Base-by-base conservation (phyloP, 805 yeast species). In the Cyberlindnera misumaiensis region DNA sequence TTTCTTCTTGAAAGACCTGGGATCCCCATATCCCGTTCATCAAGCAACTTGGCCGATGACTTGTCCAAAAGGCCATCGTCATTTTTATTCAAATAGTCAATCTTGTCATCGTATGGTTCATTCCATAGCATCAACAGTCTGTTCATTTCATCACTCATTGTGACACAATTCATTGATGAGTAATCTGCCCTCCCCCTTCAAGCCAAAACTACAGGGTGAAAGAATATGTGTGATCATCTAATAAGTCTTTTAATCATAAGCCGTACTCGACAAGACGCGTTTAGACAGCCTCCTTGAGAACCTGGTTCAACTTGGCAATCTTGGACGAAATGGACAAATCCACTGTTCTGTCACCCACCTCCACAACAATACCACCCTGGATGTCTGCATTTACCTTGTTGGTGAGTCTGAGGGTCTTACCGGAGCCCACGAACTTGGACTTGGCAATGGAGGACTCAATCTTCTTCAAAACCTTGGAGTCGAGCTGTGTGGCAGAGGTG, bases 281-380 rank as follows among this genome's bases (percentile, higher is more conserved):
- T 70, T 82, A 90, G 67, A 89, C 75, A 48, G 95, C 72, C 73
- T 90, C 96, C 55, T 75, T 70, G 63, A 93, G 78, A 53, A 83
- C 78, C 66, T 83, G 78, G 83, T 93, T 93, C 67, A 89, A 80
- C 70, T 77, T 87, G 63, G 84, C 72, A 61, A 93, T 78, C 75
- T 83, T 88, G 60, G 84, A 65, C 44, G 89, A 73, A 52, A 93
- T 77, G 43, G 95, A 82, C 64, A 90, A 75, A 69, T 93, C 98
- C 56, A 88, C 96, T 47, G 97, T 89, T 67, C 83, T 86, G 72
- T 90, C 98, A 59, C 90, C 96, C 56, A 93, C 86, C 68, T 89
- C 96, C 44, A 93, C 95, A 53, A 93, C 70, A 63, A 93, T 77
- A 57, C 98, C 98, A 60, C 98, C 98, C 63, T 85, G 73, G 61